Conservation (phyloP, 805 yeast species). For the Spencermartinsiella europaea region DNA sequence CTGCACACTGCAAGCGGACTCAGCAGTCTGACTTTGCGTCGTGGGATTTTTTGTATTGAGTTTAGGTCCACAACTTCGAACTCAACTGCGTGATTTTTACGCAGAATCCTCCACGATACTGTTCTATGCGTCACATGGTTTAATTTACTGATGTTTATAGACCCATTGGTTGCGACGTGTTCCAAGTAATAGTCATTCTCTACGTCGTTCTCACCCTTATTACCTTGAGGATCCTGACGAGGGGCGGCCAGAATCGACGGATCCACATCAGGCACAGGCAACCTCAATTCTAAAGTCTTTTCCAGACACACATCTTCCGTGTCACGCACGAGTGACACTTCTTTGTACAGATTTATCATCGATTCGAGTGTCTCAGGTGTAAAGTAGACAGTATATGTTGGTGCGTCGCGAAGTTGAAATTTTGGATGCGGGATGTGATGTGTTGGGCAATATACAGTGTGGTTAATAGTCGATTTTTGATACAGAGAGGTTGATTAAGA, state of each 20-base stretch:
- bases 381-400: neutral
- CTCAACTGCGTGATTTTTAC: slow-evolving; percentile 13
- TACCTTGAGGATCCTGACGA: neutral
- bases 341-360: slow-evolving; percentile 18
- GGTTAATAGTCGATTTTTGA: neutral
- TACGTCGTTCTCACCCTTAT: slow-evolving; percentile 9
- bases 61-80: slow-evolving; percentile 17
- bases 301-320: slow-evolving; percentile 6
- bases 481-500: too few relatives aligned
- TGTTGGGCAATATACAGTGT: too few relatives aligned
- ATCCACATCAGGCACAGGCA: slow-evolving; percentile 17
- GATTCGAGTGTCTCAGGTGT: neutral
- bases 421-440: too few relatives aligned
- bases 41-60: slow-evolving; percentile 26
- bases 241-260: neutral
- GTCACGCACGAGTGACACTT: slow-evolving; percentile 11
- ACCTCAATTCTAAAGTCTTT: neutral
- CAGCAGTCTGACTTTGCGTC: slow-evolving; percentile 36
- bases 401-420: too few relatives aligned
- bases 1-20: slow-evolving; percentile 36
- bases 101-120: slow-evolving; percentile 15
- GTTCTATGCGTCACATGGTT: slow-evolving; percentile 2
- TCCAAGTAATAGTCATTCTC: slow-evolving; percentile 17
- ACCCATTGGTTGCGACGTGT: slow-evolving; percentile 16
- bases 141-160: neutral